Evolutionary conservation across 208 protist species (phyloP).

Genomic region (Polymyxa betae): DNA sequence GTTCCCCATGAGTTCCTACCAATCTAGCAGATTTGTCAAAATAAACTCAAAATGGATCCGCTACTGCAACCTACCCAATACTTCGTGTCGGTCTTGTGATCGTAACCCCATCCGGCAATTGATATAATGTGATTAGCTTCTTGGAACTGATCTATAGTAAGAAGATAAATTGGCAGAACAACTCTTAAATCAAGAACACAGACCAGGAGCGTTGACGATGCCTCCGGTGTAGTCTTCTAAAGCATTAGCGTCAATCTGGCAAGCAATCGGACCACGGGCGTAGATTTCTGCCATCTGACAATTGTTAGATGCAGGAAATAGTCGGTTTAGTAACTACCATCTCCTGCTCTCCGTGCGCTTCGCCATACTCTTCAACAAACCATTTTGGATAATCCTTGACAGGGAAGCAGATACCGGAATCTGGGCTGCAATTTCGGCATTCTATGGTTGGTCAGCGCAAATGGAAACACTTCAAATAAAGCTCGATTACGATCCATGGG

Average conservation of each 20-base stretch:
- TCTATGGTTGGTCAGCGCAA: conserved; percentile 56
- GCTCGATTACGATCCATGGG: not conserved
- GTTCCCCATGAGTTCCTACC: conserved; percentile 5
- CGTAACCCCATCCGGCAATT: not conserved
- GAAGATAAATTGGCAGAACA: not conserved
- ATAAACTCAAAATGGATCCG: too few relatives aligned
- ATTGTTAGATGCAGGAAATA: not conserved
- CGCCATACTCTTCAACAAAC: conserved; percentile 58
- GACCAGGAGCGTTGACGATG: not conserved
- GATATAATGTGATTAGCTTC: not conserved
- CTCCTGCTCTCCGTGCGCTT: not conserved
- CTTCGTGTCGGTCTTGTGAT: not conserved
- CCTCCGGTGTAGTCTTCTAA: conserved; percentile 56
- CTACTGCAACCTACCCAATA: not conserved
- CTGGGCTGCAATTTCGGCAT: conserved; percentile 50
- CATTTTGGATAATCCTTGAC: conserved; percentile 54
- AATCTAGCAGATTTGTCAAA: not conserved
- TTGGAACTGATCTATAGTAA: not conserved
- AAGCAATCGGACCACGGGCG: conserved; percentile 63
- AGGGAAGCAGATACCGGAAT: not conserved
- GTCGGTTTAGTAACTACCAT: conserved; percentile 16
- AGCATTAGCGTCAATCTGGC: conserved; percentile 61
- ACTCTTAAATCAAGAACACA: not conserved
- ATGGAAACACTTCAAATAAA: not conserved
- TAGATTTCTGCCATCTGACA: conserved; percentile 59